These are phyloP conservation scores for Athelia sp. DNA, from an alignment of 1,284 basidiomycete genomes.

Conservation along the genomic window DNA sequence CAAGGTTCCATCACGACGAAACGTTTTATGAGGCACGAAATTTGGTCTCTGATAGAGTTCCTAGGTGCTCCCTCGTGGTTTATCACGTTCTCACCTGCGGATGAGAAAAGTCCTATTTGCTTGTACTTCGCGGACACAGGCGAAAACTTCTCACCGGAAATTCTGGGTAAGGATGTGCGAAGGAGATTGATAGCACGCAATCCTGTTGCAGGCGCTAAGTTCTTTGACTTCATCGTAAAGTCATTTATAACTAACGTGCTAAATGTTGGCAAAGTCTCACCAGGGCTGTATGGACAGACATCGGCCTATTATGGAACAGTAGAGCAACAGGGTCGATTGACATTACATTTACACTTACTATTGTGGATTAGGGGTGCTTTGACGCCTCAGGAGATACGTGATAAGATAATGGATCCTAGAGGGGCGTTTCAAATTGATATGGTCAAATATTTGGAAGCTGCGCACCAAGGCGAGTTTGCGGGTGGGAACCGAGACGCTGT, in stretches of 20 bases:
- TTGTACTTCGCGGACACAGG: slow-evolving; percentile 3
- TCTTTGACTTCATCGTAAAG: too few relatives aligned
- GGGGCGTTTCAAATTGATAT: slow-evolving; percentile 19
- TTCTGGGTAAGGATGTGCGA: slow-evolving; percentile 3
- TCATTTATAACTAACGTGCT: slow-evolving; percentile 27
- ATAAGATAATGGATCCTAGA: slow-evolving; percentile 17
- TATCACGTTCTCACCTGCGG: slow-evolving; percentile 10
- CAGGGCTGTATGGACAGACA: slow-evolving; percentile 25
- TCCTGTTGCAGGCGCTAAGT: slow-evolving; percentile 24
- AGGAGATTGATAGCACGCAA: slow-evolving; percentile 19
- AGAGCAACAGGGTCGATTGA: slow-evolving; percentile 29
- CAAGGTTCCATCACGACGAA: slow-evolving; percentile 5
- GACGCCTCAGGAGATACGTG: slow-evolving; percentile 23
- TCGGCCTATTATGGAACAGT: slow-evolving; percentile 31
- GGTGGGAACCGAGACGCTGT: slow-evolving; percentile 11
- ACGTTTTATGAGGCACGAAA: slow-evolving; percentile 2
- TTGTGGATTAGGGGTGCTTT: slow-evolving; percentile 22
- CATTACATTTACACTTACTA: slow-evolving; percentile 27
- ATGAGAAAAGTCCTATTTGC: slow-evolving; percentile 4
- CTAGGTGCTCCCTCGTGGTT: slow-evolving; percentile 7
- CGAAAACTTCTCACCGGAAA: too few relatives aligned
- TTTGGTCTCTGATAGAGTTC: slow-evolving; percentile 5
- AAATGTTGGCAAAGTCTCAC: slow-evolving; percentile 12
- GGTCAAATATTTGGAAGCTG: slow-evolving; percentile 18
- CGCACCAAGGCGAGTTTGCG: slow-evolving; percentile 18